Conservation (phyloP, 129 eudicot species). For the Artemisia tridentata region DNA sequence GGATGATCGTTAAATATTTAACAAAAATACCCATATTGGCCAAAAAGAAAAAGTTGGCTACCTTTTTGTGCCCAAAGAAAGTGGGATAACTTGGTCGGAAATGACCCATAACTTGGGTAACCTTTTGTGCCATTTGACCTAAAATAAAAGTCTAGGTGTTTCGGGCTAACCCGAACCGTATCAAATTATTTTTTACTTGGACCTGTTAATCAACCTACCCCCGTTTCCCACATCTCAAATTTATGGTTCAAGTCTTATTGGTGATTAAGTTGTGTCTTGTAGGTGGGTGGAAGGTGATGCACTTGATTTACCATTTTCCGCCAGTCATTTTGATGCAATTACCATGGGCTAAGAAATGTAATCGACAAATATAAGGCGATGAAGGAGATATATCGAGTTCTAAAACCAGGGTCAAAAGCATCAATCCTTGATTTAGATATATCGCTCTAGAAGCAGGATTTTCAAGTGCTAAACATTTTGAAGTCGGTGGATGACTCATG, state of each 20-base stretch:
- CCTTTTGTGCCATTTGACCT: too few species aligned
- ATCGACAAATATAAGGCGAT: too few species aligned
- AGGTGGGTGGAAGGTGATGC: conserved; percentile 99
- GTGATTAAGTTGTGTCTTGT: conserved; percentile 21
- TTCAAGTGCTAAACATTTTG: conserved; percentile 65
- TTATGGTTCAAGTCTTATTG: conserved; percentile 11
- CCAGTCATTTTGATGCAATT: conserved; percentile 71
- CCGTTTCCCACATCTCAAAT: neutral
- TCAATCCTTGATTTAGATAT: too few species aligned
- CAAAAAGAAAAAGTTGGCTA: too few species aligned
- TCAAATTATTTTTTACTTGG: neutral
- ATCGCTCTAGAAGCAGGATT: conserved; percentile 75
- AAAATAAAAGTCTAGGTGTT: too few species aligned
- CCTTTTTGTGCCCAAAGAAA: too few species aligned
- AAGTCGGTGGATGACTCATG: conserved; percentile 82
- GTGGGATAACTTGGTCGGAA: neutral
- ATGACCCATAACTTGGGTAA: too few species aligned
- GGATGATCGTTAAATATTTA: too few species aligned
- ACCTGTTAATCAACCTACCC: neutral
- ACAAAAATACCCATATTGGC: too few species aligned
- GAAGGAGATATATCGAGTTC: too few species aligned
- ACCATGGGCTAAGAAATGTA: conserved; percentile 84
- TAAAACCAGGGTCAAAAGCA: too few species aligned
- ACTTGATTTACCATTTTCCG: conserved; percentile 73
- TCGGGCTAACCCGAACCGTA: neutral